Evolutionary conservation across 1,284 basidiomycete species (phyloP), one percentile per base, ranked within the genome.

Genomic region (Tylopilus sp.): DNA sequence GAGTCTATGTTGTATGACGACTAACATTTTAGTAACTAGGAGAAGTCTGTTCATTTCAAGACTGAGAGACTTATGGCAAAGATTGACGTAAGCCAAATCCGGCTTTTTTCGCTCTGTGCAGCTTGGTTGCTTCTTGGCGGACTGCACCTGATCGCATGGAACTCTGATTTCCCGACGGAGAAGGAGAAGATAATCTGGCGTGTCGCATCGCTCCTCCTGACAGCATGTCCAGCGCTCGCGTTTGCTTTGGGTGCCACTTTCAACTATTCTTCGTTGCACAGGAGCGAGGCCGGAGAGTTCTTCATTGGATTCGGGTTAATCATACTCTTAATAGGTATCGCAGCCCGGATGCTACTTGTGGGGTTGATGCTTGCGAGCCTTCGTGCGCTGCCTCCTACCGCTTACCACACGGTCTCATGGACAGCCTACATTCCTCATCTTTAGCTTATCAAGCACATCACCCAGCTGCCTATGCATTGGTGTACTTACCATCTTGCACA

Each of bases 351-450:
- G 13, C 2, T 39, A 11, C 49, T 50, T 0, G 34, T 46, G 2
- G 40, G 1, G 8, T 15, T 52, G 30, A 52, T 46, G 41, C 37
- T 46, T n/a, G 31, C 31, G 8, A 52, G 49, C 34, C 40, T 52
- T 19, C 35, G 35, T 30, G 8, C 11, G 2, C 23, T 46, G 0
- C 39, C 49, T 52, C 37, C 30, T 5, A 25, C 40, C 9, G 36
- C 49, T 30, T 19, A 51, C 25, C 1, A n/a, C 7, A 44, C 31
- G 5, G 16, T 51, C 4, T 1, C 34, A 5, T 46, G 49, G 49
- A 29, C 18, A 3, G 8, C n/a, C 7, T 51, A 50, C 21, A 18
- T 50, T 13, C 49, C 49, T 16, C 49, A 50, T 18, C 8, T 50
- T 15, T 50, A 41, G 47, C n/a, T n/a, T n/a, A n/a, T n/a, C n/a